Base-by-base conservation (phyloP, 2,329 filamentous ascomycete genomes). In the Ilyonectria sp. region DNA sequence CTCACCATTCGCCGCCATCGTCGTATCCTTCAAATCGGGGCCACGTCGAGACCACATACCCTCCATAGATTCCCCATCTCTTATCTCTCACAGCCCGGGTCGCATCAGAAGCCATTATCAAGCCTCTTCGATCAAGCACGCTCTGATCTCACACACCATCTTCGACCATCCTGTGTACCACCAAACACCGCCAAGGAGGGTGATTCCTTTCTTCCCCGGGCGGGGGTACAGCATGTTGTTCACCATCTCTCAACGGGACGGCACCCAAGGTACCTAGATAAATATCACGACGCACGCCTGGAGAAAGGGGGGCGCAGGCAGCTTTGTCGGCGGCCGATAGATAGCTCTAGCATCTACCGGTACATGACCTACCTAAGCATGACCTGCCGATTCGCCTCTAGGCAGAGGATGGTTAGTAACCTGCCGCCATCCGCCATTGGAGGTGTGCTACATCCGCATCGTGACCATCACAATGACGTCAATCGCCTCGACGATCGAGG, bases 381-480 rank as follows among this genome's bases (percentile, higher is more conserved):
- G 49, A 19, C 49, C 29, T 35, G 13, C 9, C 17, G 10, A 26
- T 29, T 53, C 11, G 31, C 49, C 26, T 35, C 49, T 53, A 23
- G 29, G n/a, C 29, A 35, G 29, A 35, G 49, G 17, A 13, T 35
- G 50, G n/a, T 37, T 53, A 53, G 50, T 53, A 53, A n/a, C 49
- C n/a, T 2, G 31, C 29, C 40, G 15, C 23, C 26, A 19, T 46
- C 54, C 6, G 19, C 19, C 13, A 31, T 55, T 35, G n/a, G 13
- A 46, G 49, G 56, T 62, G 58, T 60, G 26, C 56, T 50, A 21
- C 52, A n/a, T 23, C 43, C 23, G 53, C 73, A 71, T 74, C 61
- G 74, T 74, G 72, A 74, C 69, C 72, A 75, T 75, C 70, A 74
- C 68, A 61, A 69, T 76, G 75, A 76, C 75, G 75, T 76, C 75